Percentiles rank a stretch among this genome's conserved stretches.
These are phyloP conservation scores for Exserohilum turcica DNA, from an alignment of 2,329 filamentous ascomycete species.

Conservation along the genomic window DNA sequence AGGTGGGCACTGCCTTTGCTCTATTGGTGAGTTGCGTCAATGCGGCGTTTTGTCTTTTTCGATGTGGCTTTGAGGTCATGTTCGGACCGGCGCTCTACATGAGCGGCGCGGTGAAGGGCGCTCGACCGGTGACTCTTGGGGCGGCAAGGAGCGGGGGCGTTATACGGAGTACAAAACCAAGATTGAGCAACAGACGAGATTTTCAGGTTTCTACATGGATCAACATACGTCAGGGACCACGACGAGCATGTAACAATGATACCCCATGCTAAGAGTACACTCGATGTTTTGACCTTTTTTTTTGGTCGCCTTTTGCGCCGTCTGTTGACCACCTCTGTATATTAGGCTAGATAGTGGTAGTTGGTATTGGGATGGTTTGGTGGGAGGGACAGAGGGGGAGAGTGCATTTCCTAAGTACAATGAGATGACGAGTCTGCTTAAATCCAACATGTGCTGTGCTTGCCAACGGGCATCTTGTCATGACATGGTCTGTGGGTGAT, in stretches of 20 bases:
- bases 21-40: conserved; percentile 1
- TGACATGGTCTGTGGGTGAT: background rate
- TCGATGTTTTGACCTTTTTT: conserved; percentile 10
- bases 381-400: background rate
- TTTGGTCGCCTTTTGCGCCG: conserved; percentile 1
- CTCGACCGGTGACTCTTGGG: background rate
- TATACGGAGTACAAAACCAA: conserved; percentile 17
- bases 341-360: conserved; percentile 7
- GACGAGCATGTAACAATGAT: conserved; percentile 20
- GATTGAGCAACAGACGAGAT: conserved; percentile 17
- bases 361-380: conserved; percentile 3
- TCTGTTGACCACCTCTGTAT: conserved; percentile 8
- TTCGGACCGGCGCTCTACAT: background rate
- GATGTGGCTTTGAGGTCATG: background rate
- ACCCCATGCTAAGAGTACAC: conserved; percentile 17
- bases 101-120: background rate
- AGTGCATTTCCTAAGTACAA: too few species aligned
- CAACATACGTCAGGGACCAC: conserved; percentile 16
- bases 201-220: conserved; percentile 16
- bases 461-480: background rate
- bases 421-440: background rate
- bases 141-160: conserved; percentile 9
- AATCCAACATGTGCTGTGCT: too few species aligned
- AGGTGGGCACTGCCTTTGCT: conserved; percentile 14
- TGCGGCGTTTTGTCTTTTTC: background rate